Conservation (phyloP, 768 basidiomycete species). For the Polyporus arcularius region DNA sequence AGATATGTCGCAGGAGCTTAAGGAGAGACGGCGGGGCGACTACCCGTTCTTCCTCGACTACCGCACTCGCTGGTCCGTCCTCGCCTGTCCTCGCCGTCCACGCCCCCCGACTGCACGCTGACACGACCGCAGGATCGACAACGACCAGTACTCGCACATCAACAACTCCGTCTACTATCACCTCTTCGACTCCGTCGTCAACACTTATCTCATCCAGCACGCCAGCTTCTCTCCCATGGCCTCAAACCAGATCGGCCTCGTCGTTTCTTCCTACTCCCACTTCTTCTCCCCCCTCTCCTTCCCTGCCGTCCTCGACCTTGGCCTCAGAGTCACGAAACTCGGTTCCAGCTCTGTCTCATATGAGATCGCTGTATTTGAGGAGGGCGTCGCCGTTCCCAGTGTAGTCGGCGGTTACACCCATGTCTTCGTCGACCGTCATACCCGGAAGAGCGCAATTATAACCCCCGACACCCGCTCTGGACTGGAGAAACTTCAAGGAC, state of each 20-base stretch:
- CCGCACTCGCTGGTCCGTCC: constrained; percentile 67
- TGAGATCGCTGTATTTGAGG: constrained; percentile 75
- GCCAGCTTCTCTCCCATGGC: constrained; percentile 56
- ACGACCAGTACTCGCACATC: constrained; percentile 82
- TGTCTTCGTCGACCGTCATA: constrained; percentile 72
- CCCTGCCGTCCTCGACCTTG: constrained; percentile 69
- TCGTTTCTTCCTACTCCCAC: constrained; percentile 77
- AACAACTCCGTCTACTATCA: constrained; percentile 84
- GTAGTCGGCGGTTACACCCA: constrained; percentile 70
- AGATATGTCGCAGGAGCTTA: not conserved
- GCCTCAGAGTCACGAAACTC: constrained; percentile 64
- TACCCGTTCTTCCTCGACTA: constrained; percentile 64
- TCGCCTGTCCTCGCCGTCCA: not conserved
- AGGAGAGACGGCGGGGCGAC: constrained; percentile 39
- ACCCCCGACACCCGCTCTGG: constrained; percentile 43
- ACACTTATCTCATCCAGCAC: constrained; percentile 70
- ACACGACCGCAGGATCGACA: constrained; percentile 67
- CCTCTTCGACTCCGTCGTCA: constrained; percentile 80
- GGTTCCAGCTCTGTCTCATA: constrained; percentile 79
- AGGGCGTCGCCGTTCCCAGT: constrained; percentile 34
- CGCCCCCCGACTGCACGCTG: not conserved
- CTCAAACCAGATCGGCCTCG: constrained; percentile 67
- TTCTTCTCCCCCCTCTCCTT: constrained; percentile 77
- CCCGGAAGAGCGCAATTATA: constrained; percentile 59
- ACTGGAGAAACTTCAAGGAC: constrained; percentile 39